Evolutionary conservation across 208 protist species (phyloP).

Genomic region (Phytomonas sp.): DNA sequence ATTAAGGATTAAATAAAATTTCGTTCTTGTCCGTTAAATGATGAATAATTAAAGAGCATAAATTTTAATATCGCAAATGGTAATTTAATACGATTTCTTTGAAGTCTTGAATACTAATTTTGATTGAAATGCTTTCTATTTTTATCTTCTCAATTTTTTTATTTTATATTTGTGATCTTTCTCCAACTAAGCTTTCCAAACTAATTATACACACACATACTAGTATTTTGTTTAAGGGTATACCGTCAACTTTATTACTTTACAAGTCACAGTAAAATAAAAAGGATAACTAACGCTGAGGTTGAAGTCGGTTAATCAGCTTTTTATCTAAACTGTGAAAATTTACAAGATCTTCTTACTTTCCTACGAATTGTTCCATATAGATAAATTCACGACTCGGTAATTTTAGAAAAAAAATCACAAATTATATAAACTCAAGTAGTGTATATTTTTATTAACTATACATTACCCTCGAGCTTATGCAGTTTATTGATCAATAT

Average conservation of each 20-base stretch:
- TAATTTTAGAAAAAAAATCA: background rate
- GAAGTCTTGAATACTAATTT: background rate
- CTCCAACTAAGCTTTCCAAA: background rate
- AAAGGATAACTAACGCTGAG: background rate
- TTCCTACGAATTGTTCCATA: background rate
- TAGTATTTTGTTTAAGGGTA: background rate
- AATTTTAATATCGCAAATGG: background rate
- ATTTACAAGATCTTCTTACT: background rate
- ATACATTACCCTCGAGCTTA: conserved; percentile 8
- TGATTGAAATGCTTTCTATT: background rate
- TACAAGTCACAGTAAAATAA: background rate
- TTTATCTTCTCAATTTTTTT: background rate
- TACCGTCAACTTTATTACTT: background rate
- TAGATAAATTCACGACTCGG: background rate
- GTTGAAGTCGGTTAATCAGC: background rate
- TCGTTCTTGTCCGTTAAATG: background rate
- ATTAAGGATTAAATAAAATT: background rate
- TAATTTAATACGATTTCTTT: too few species aligned
- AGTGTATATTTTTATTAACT: background rate
- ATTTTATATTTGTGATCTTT: background rate
- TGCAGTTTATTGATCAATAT: conserved; percentile 45
- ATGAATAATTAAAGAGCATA: background rate
- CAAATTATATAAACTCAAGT: background rate
- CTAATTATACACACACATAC: background rate
- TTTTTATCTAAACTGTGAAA: background rate